Evolutionary conservation across 768 basidiomycete genomes (phyloP).

Genomic region (Boletus edulis): DNA sequence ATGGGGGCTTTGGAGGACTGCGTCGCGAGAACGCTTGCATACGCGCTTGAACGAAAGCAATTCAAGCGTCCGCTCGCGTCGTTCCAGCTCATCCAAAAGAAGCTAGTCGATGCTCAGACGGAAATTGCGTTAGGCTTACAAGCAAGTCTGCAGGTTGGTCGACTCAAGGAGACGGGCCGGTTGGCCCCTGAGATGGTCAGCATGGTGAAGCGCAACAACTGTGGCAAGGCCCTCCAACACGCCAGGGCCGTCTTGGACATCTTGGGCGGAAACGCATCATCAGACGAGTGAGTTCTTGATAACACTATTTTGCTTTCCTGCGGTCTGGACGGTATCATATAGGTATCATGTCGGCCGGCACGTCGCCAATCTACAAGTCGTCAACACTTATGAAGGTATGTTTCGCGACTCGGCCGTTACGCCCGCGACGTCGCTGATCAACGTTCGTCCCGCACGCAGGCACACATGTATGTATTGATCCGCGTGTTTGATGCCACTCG

Average conservation of each 20-base stretch:
- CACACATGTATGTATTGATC: slow-evolving; percentile 49
- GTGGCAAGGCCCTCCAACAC: slow-evolving; percentile 88
- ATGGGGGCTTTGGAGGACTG: slow-evolving; percentile 97
- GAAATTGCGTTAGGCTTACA: slow-evolving; percentile 78
- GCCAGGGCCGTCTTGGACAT: slow-evolving; percentile 82
- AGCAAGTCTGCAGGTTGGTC: slow-evolving; percentile 76
- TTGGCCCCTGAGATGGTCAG: slow-evolving; percentile 91
- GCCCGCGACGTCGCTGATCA: background rate
- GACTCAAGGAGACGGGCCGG: slow-evolving; percentile 77
- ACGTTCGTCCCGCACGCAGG: slow-evolving; percentile 33
- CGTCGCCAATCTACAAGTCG: slow-evolving; percentile 92
- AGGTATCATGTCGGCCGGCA: slow-evolving; percentile 95
- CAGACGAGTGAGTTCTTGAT: slow-evolving; percentile 71
- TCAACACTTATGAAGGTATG: slow-evolving; percentile 91
- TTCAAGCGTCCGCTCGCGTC: slow-evolving; percentile 87
- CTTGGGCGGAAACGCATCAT: slow-evolving; percentile 89
- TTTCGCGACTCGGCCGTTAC: background rate
- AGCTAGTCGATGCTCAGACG: slow-evolving; percentile 90
- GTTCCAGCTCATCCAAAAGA: slow-evolving; percentile 98
- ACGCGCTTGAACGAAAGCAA: slow-evolving; percentile 88
- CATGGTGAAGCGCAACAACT: slow-evolving; percentile 93
- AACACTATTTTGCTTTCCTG: background rate
- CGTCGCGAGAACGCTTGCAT: slow-evolving; percentile 68
- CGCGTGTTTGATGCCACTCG: background rate
- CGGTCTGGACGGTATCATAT: background rate